A percentile compares a stretch with the other conserved stretches of the same genome.
Evolutionary conservation across 2,329 filamentous ascomycete genomes (phyloP).

Genomic region (Aspergillus persii): DNA sequence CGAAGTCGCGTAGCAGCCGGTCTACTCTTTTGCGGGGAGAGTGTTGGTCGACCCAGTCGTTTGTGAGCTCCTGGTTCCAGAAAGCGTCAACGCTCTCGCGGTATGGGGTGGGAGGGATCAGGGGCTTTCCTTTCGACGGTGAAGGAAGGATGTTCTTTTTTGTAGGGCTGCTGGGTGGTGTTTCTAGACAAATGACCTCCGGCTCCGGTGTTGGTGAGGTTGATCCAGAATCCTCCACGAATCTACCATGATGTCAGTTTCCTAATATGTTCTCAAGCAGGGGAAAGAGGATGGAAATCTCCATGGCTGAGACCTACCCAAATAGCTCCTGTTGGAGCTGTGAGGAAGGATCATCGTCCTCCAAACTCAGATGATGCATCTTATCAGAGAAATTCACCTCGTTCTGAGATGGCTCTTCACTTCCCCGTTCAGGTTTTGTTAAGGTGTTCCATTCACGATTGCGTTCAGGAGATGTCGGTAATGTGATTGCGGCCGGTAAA

Average conservation of each 20-base stretch:
- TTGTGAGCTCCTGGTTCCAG: slow-evolving; percentile 53
- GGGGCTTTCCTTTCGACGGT: slow-evolving; percentile 45
- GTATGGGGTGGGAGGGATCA: slow-evolving; percentile 51
- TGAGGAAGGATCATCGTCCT: slow-evolving; percentile 20
- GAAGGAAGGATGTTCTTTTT: slow-evolving; percentile 45
- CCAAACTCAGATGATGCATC: slow-evolving; percentile 19
- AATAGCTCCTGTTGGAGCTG: slow-evolving; percentile 18
- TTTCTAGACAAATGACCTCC: slow-evolving; percentile 23
- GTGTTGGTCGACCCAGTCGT: slow-evolving; percentile 55
- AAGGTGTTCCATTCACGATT: slow-evolving; percentile 20
- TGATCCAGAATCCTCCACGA: slow-evolving; percentile 4
- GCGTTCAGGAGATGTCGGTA: slow-evolving; percentile 13
- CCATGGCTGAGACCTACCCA: slow-evolving; percentile 16
- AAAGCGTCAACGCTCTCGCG: slow-evolving; percentile 53
- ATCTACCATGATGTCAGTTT: slow-evolving; percentile 14
- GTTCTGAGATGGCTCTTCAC: slow-evolving; percentile 19
- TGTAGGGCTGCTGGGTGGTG: slow-evolving; percentile 46
- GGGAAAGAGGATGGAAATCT: background rate
- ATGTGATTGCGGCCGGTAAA: slow-evolving; percentile 18
- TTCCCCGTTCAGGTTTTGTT: slow-evolving; percentile 14
- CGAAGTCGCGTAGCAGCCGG: slow-evolving; percentile 32
- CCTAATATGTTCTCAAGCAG: background rate
- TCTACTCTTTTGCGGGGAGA: slow-evolving; percentile 48
- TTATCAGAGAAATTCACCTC: slow-evolving; percentile 21
- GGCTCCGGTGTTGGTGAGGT: slow-evolving; percentile 10